Evolutionary conservation across 108 stramenopile species (phyloP).

Genomic region (Conticribra guillardii): DNA sequence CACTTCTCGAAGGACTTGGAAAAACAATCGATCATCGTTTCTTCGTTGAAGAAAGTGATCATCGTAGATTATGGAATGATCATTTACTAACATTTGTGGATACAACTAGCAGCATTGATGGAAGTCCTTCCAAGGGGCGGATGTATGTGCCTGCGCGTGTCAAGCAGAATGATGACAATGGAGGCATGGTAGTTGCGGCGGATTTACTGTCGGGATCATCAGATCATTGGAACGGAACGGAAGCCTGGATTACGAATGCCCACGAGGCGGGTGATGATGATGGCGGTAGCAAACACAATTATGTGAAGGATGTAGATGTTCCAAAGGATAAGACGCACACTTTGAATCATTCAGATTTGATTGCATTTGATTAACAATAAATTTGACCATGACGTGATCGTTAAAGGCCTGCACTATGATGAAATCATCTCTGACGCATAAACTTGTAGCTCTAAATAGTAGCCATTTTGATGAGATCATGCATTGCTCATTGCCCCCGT

Average conservation of each 20-base stretch:
- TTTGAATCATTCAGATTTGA: conserved; percentile 9
- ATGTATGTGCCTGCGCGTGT: conserved; percentile 41
- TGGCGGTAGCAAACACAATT: not conserved
- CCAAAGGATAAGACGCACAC: not conserved
- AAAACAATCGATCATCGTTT: conserved; percentile 75
- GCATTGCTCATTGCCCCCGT: too few relatives aligned
- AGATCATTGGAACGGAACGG: not conserved
- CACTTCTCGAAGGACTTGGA: conserved; percentile 43
- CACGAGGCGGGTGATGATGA: not conserved
- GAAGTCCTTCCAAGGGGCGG: conserved; percentile 3
- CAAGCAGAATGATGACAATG: conserved; percentile 36
- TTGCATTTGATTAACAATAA: conserved; percentile 13
- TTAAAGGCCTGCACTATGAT: too few relatives aligned
- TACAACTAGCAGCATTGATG: not conserved
- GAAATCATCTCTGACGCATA: too few relatives aligned
- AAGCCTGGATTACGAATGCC: not conserved
- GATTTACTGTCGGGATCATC: conserved; percentile 45
- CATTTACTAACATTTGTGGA: conserved; percentile 32
- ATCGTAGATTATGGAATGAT: conserved; percentile 73
- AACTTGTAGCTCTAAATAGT: too few relatives aligned
- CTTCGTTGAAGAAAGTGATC: conserved; percentile 79
- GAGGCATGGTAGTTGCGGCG: conserved; percentile 23
- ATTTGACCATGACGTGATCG: too few relatives aligned
- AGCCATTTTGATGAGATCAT: too few relatives aligned
- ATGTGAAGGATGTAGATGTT: not conserved